These are phyloP conservation scores for Pisolithus thermaeus DNA, from an alignment of 1,284 basidiomycete species.

Conservation along the genomic window DNA sequence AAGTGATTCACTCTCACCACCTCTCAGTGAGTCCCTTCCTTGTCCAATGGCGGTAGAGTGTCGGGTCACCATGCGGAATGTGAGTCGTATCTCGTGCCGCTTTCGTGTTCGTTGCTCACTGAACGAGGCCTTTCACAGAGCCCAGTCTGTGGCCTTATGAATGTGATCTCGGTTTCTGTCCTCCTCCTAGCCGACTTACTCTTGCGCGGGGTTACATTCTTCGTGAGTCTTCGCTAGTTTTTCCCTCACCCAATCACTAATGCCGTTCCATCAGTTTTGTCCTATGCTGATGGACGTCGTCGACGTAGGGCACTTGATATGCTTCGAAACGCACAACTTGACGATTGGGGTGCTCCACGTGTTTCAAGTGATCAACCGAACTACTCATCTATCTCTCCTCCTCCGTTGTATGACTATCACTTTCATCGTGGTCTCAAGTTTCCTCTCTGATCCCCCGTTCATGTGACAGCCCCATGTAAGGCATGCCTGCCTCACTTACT, in stretches of 20 bases:
- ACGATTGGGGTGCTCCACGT: background rate
- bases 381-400: background rate
- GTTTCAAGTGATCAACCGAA: background rate
- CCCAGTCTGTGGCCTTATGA: background rate
- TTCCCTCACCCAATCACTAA: background rate
- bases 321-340: background rate
- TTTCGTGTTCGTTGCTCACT: background rate
- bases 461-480: no score
- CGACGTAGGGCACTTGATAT: background rate
- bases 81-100: background rate
- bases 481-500: no score
- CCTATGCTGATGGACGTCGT: background rate
- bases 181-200: background rate
- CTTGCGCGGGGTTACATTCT: background rate
- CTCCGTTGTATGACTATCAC: background rate
- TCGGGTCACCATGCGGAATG: background rate
- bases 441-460: no score
- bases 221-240: background rate
- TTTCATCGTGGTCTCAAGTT: no score
- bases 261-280: background rate
- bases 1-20: no score
- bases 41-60: no score
- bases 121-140: background rate
- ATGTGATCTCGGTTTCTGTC: background rate
- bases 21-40: no score